These are phyloP conservation scores for Yamadazyma atmosphaerica DNA, from an alignment of 1,139 yeast species.

Conservation along the genomic window DNA sequence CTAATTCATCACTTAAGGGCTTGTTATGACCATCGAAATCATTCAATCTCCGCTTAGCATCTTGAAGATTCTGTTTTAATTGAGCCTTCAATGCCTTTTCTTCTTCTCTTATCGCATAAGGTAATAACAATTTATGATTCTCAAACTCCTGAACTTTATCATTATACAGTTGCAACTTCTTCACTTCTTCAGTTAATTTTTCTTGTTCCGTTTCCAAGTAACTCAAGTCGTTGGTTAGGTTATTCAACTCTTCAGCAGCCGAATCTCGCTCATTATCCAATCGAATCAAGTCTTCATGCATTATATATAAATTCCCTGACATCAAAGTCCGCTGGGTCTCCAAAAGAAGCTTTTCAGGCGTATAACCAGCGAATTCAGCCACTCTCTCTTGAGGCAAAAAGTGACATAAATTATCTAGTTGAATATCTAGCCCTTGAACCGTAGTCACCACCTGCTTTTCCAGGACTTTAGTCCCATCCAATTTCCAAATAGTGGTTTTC, in stretches of 20 bases:
- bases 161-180: constrained; percentile 39
- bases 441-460: constrained; percentile 48
- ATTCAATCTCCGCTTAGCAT: constrained; percentile 32
- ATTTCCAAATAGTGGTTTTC: constrained; percentile 58
- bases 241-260: constrained; percentile 14
- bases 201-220: constrained; percentile 30
- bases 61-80: constrained; percentile 43
- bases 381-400: constrained; percentile 95
- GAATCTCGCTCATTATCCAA: constrained; percentile 45
- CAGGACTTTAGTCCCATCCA: constrained; percentile 47
- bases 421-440: constrained; percentile 63
- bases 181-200: constrained; percentile 35
- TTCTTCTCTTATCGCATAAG: constrained; percentile 62
- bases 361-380: constrained; percentile 83
- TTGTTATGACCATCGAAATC: constrained; percentile 27
- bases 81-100: constrained; percentile 43
- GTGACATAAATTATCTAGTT: constrained; percentile 88
- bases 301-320: constrained; percentile 48
- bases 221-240: constrained; percentile 19
- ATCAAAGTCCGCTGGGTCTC: constrained; percentile 87
- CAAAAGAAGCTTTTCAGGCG: constrained; percentile 69
- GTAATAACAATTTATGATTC: constrained; percentile 52
- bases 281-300: constrained; percentile 58
- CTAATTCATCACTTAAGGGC: constrained; percentile 30
- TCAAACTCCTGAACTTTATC: constrained; percentile 44